Evolutionary conservation across 768 basidiomycete species (phyloP).

Genomic region (Wakefieldia striispora): DNA sequence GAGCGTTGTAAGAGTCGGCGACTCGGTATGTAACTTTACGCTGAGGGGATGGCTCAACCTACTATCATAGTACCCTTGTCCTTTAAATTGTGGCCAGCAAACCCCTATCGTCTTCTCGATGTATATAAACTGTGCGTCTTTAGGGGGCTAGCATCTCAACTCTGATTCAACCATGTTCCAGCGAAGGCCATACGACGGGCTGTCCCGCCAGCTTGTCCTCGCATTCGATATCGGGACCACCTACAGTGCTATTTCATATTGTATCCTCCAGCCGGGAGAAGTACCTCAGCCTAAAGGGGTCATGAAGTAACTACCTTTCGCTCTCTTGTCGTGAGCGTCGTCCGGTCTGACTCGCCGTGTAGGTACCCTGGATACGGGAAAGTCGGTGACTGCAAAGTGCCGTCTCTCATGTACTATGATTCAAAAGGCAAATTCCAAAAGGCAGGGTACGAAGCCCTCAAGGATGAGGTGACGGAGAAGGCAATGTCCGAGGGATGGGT

Average conservation of each 20-base stretch:
- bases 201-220: slow-evolving; percentile 30
- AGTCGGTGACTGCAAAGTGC: slow-evolving; percentile 43
- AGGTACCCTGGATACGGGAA: slow-evolving; percentile 39
- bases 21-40: no score
- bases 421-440: slow-evolving; percentile 34
- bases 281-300: slow-evolving; percentile 25
- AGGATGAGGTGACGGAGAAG: slow-evolving; percentile 33
- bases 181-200: slow-evolving; percentile 35
- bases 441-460: slow-evolving; percentile 41
- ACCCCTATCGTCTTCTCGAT: background rate
- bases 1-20: no score
- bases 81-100: no score
- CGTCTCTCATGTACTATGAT: slow-evolving; percentile 46
- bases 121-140: slow-evolving; percentile 5
- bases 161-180: slow-evolving; percentile 23
- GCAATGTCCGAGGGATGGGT: slow-evolving; percentile 40
- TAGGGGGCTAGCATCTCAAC: no score
- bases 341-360: slow-evolving; percentile 5
- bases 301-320: slow-evolving; percentile 14
- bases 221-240: slow-evolving; percentile 40
- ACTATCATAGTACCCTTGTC: no score
- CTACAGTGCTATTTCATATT: slow-evolving; percentile 32
- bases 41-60: no score
- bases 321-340: slow-evolving; percentile 27
- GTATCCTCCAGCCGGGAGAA: slow-evolving; percentile 39